A percentile compares a stretch with the other conserved stretches of the same genome.
These are phyloP conservation scores for Cyclocybe aegerita DNA, from an alignment of 768 basidiomycete genomes.

Conservation along the genomic window DNA sequence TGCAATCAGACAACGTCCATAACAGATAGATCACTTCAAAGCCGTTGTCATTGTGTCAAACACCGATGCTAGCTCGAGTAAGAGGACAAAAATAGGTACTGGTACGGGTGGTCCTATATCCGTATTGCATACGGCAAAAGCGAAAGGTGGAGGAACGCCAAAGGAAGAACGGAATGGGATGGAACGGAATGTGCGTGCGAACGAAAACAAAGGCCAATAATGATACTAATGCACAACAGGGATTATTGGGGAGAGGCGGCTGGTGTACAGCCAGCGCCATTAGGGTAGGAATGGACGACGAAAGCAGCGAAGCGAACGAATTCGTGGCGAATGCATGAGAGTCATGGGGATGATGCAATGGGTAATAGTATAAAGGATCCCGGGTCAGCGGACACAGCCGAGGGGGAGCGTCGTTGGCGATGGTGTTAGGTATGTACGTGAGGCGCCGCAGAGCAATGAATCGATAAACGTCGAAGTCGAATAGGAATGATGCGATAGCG, in stretches of 20 bases:
- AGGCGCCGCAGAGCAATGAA: conserved; percentile 2
- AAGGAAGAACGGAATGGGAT: too few species aligned
- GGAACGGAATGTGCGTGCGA: conserved; percentile 4
- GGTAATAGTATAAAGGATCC: not conserved
- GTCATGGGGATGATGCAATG: not conserved
- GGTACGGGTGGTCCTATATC: not conserved
- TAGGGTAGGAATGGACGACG: conserved; percentile 3
- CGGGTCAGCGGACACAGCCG: not conserved
- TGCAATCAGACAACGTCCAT: too few species aligned
- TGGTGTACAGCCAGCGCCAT: conserved; percentile 4
- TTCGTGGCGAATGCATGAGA: too few species aligned
- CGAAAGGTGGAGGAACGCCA: too few species aligned
- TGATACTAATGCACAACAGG: conserved; percentile 17
- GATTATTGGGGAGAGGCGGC: conserved; percentile 10
- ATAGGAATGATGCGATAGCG: conserved; percentile 4
- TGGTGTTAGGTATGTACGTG: not conserved
- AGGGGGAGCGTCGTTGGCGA: not conserved
- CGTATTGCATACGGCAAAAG: too few species aligned
- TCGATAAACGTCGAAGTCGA: too few species aligned
- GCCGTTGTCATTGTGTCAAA: conserved; percentile 5
- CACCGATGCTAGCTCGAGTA: conserved; percentile 6
- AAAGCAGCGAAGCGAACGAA: too few species aligned
- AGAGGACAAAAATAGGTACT: not conserved
- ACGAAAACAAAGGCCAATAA: conserved; percentile 16
- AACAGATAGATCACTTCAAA: too few species aligned